These are phyloP conservation scores for Coemansia sp. DNA, from an alignment of 192 early-diverging fungal genomes.

Conservation along the genomic window DNA sequence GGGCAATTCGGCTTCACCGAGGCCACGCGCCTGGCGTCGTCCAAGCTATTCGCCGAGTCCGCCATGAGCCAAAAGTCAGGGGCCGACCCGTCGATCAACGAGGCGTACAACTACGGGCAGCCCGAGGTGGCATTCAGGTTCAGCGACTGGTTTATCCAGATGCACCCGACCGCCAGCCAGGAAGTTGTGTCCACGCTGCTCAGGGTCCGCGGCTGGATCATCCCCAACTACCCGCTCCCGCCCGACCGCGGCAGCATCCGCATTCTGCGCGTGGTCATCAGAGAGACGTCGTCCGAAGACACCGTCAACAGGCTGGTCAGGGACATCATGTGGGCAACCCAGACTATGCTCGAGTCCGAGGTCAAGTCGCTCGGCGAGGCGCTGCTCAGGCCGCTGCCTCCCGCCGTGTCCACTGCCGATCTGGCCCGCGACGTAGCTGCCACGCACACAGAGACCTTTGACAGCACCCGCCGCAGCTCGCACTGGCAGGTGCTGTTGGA, in stretches of 20 bases:
- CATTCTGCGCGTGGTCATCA: conserved; percentile 70
- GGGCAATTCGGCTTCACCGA: conserved; percentile 52
- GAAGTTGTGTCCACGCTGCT: conserved; percentile 63
- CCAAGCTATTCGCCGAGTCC: conserved; percentile 22
- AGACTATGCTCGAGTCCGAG: conserved; percentile 53
- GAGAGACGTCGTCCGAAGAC: conserved; percentile 63
- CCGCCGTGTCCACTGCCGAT: conserved; percentile 28
- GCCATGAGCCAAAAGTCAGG: conserved; percentile 10
- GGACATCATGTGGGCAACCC: conserved; percentile 61
- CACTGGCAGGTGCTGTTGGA: conserved; percentile 39
- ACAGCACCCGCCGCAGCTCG: conserved; percentile 20
- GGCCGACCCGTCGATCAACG: conserved; percentile 34
- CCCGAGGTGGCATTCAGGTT: conserved; percentile 72
- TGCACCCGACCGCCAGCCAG: conserved; percentile 63
- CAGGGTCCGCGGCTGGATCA: conserved; percentile 75
- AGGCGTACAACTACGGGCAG: conserved; percentile 56
- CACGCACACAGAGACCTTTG: conserved; percentile 17
- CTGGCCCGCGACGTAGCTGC: conserved; percentile 31
- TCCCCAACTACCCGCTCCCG: conserved; percentile 77
- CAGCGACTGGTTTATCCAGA: conserved; percentile 58
- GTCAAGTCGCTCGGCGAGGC: conserved; percentile 40
- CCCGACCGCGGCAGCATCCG: conserved; percentile 54
- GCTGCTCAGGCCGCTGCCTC: conserved; percentile 34
- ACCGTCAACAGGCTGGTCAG: conserved; percentile 57
- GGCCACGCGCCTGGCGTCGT: conserved; percentile 31